Evolutionary conservation across 1,139 yeast genomes (phyloP).

Genomic region (Diutina ranongensis): DNA sequence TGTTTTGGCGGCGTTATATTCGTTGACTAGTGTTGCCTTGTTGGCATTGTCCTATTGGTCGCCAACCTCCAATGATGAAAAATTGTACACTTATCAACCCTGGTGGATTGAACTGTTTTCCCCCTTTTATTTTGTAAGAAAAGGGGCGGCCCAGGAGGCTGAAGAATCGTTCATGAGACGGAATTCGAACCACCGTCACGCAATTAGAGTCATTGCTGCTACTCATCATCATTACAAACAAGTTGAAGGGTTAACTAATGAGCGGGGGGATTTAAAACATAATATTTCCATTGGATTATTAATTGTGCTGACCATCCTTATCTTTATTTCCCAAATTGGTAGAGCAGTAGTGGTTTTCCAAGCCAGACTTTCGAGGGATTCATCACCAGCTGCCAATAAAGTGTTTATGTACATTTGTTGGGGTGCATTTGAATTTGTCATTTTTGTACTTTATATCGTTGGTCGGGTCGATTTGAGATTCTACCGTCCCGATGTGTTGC

Average conservation of each 20-base stretch:
- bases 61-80: conserved; percentile 45
- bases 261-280: conserved; percentile 39
- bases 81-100: conserved; percentile 55
- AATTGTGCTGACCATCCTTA: conserved; percentile 36
- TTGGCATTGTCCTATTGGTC: conserved; percentile 25
- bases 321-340: conserved; percentile 46
- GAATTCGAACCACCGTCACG: conserved; percentile 38
- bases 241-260: conserved; percentile 32
- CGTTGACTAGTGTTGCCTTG: not conserved
- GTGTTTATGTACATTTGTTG: conserved; percentile 57
- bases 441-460: conserved; percentile 42
- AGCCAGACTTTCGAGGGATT: conserved; percentile 15
- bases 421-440: conserved; percentile 51
- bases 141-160: conserved; percentile 37
- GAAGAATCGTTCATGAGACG: conserved; percentile 39
- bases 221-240: conserved; percentile 31
- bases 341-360: conserved; percentile 47
- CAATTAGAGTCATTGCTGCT: conserved; percentile 38
- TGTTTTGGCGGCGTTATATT: not conserved
- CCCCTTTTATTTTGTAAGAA: conserved; percentile 42
- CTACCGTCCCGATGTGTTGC: conserved; percentile 51
- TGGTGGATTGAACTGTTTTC: conserved; percentile 66
- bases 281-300: conserved; percentile 37
- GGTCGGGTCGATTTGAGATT: conserved; percentile 66
- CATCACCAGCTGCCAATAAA: conserved; percentile 20